Percentiles rank a stretch among this genome's conserved stretches.
These are phyloP conservation scores for Thielaviopsis populi DNA, from an alignment of 2,329 filamentous ascomycete genomes.

Conservation along the genomic window DNA sequence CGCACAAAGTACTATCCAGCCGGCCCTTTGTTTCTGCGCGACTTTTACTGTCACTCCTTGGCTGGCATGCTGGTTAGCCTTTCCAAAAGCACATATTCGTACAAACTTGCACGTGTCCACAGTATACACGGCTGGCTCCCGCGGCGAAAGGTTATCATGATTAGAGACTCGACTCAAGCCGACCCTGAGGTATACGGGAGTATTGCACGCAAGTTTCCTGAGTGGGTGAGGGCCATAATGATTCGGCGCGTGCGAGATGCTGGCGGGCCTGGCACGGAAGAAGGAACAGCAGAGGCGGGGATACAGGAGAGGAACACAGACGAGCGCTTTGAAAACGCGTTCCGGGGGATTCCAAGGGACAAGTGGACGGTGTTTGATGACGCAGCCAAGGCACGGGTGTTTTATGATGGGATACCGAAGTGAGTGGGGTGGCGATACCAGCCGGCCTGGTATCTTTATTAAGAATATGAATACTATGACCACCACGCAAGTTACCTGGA, in stretches of 20 bases:
- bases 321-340: constrained; percentile 68
- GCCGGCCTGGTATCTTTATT: background rate
- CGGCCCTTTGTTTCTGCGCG: constrained; percentile 71
- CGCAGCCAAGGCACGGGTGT: constrained; percentile 29
- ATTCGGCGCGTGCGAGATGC: constrained; percentile 66
- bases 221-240: constrained; percentile 70
- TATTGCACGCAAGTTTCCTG: constrained; percentile 50
- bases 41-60: constrained; percentile 74
- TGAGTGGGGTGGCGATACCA: background rate
- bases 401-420: constrained; percentile 4
- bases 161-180: constrained; percentile 83
- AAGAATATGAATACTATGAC: background rate
- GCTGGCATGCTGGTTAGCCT: constrained; percentile 64
- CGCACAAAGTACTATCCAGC: constrained; percentile 53
- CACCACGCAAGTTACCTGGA: too few species aligned
- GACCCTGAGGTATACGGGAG: constrained; percentile 85
- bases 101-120: constrained; percentile 68
- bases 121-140: constrained; percentile 72
- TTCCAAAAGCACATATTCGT: constrained; percentile 66
- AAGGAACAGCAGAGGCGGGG: constrained; percentile 44
- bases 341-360: constrained; percentile 52
- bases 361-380: constrained; percentile 75
- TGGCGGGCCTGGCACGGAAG: background rate
- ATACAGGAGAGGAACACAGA: constrained; percentile 61
- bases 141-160: constrained; percentile 59